Conservation (phyloP, 2,329 filamentous ascomycete genomes). For the Magnaporthiopsis poae region DNA sequence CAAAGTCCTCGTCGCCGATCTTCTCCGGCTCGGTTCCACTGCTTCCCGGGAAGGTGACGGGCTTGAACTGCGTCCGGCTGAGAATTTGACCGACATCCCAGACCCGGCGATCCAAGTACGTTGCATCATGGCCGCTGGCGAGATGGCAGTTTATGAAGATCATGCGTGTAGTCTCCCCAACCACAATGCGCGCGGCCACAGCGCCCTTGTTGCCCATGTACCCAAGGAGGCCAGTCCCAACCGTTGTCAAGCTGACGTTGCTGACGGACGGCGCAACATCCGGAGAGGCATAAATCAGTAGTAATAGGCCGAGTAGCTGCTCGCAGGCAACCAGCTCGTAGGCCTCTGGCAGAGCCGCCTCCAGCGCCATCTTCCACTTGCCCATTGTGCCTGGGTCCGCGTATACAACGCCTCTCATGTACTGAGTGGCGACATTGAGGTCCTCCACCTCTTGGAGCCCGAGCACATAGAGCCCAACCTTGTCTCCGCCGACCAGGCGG, state of each 20-base stretch:
- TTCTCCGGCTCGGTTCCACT: constrained; percentile 52
- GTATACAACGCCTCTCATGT: constrained; percentile 56
- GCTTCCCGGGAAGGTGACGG: constrained; percentile 47
- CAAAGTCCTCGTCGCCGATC: constrained; percentile 84
- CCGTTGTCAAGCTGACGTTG: constrained; percentile 69
- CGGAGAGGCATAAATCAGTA: constrained; percentile 78
- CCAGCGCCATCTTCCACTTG: constrained; percentile 72
- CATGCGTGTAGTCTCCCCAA: constrained; percentile 81
- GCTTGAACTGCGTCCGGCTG: constrained; percentile 66
- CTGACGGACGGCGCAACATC: constrained; percentile 64
- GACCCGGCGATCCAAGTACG: constrained; percentile 69
- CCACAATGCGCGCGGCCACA: constrained; percentile 66
- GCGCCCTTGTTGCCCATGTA: constrained; percentile 97
- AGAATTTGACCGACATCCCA: constrained; percentile 81
- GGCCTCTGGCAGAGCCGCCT: constrained; percentile 62
- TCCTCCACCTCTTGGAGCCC: constrained; percentile 90
- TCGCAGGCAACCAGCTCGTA: constrained; percentile 71
- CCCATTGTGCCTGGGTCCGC: constrained; percentile 57
- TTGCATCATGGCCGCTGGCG: constrained; percentile 72
- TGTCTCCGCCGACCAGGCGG: constrained; percentile 46
- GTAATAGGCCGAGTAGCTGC: constrained; percentile 74
- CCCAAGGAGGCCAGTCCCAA: constrained; percentile 82
- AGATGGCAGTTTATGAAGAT: constrained; percentile 89
- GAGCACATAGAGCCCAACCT: constrained; percentile 82
- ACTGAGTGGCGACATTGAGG: constrained; percentile 68